Conservation (phyloP, 2,329 filamentous ascomycete genomes). For the Ceratocystis destructans region DNA sequence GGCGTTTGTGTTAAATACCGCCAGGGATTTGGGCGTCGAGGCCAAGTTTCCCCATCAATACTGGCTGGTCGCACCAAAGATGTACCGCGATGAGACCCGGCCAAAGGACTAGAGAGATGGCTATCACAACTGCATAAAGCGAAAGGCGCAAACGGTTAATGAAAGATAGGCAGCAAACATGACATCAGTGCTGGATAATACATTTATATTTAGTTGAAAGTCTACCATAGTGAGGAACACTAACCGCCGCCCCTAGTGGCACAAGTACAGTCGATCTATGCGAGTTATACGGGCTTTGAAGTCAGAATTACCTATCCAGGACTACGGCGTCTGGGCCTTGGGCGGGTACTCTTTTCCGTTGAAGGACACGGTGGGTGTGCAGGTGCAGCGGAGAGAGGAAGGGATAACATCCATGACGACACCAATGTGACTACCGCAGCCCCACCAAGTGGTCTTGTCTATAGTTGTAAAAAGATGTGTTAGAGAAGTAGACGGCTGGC, state of each 20-base stretch:
- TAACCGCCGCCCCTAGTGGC: too few relatives aligned
- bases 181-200: not conserved
- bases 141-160: not conserved
- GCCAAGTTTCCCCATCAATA: slow-evolving; percentile 62
- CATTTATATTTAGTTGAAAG: not conserved
- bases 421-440: slow-evolving; percentile 49
- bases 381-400: slow-evolving; percentile 48
- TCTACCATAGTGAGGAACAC: not conserved
- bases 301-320: not conserved
- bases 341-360: slow-evolving; percentile 52
- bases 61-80: slow-evolving; percentile 27
- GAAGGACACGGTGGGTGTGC: slow-evolving; percentile 47
- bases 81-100: slow-evolving; percentile 2
- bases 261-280: too few relatives aligned
- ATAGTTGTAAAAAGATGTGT: not conserved
- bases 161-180: not conserved
- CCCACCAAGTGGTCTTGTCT: slow-evolving; percentile 52
- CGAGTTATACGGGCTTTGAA: not conserved
- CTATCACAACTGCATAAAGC: not conserved
- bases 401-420: slow-evolving; percentile 48
- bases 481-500: not conserved
- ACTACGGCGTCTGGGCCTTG: slow-evolving; percentile 34
- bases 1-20: slow-evolving; percentile 59
- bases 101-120: not conserved
- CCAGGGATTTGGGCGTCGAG: slow-evolving; percentile 55